A percentile compares a stretch with the other conserved stretches of the same genome.
phyloP scores from a whole-genome alignment of 768 basidiomycete genomes.

The Amanita pallidorosea region DNA sequence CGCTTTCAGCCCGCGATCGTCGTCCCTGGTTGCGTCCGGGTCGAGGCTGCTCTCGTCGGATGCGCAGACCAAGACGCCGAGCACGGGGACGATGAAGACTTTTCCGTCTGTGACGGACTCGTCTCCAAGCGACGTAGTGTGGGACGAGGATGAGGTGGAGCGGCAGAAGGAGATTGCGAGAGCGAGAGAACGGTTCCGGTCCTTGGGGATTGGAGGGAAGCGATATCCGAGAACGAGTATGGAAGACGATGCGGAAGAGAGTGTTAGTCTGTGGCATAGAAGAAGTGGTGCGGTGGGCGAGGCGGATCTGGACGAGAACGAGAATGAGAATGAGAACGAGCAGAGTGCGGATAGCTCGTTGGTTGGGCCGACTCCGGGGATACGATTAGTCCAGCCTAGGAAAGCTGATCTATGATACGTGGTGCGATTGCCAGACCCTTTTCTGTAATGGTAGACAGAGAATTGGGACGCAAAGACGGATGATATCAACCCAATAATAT shows the following conservation, averaged over 20 bases:
- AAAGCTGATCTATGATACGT: background rate
- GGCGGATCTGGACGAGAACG: slow-evolving; percentile 13
- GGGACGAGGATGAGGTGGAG: slow-evolving; percentile 22
- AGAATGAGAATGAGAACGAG: slow-evolving; percentile 14
- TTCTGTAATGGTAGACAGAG: background rate
- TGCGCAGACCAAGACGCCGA: slow-evolving; percentile 20
- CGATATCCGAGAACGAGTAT: slow-evolving; percentile 38
- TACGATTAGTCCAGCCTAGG: slow-evolving; percentile 27
- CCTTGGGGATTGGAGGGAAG: slow-evolving; percentile 19
- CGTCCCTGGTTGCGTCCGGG: slow-evolving; percentile 9
- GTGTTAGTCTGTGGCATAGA: slow-evolving; percentile 39
- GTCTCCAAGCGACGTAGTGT: slow-evolving; percentile 24
- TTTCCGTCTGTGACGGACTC: slow-evolving; percentile 48
- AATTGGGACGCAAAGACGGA: too few species aligned
- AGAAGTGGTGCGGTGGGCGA: slow-evolving; percentile 10
- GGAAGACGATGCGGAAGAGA: slow-evolving; percentile 53
- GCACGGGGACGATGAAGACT: slow-evolving; percentile 18
- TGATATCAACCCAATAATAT: background rate
- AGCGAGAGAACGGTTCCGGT: slow-evolving; percentile 22
- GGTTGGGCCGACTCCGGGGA: slow-evolving; percentile 15
- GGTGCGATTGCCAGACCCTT: background rate
- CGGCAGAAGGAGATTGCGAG: slow-evolving; percentile 14
- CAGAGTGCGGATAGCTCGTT: slow-evolving; percentile 15
- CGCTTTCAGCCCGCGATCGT: slow-evolving; percentile 25
- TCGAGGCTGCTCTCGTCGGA: slow-evolving; percentile 18